Evolutionary conservation across 352 stramenopile genomes (phyloP), one percentile per base, ranked within the genome.

Genomic region (Phytopythium delawarense): DNA sequence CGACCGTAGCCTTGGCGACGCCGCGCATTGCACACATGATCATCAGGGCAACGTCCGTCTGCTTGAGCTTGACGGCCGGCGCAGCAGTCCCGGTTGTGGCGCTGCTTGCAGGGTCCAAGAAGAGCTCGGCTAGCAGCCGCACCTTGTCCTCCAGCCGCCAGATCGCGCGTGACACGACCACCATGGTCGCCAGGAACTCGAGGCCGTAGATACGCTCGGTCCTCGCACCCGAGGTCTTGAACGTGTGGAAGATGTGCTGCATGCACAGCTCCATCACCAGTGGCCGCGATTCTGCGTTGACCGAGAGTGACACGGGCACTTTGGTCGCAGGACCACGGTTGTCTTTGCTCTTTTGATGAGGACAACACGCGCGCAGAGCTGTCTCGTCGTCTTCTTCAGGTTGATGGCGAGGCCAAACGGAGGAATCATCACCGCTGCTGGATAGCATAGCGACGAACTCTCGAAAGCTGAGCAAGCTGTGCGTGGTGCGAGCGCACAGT

Each of bases 231-330:
- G 62, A 53, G 18, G 63, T 34, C 34, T 68, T 66, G 37, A 88
- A 82, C n/a, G 78, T 83, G 11, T 75, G 54, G 63, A 91, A 91
- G 7, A 88, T 57, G 63, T 91, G 79, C 48, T 85, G 75, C n/a
- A 91, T 25, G 25, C 77, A 67, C 21, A 78, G 70, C 54, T 88
- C 79, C 50, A 88, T 25, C 46, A 88, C 59, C 39, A 70, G 12
- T 48, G 71, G 67, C 40, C 64, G 15, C 25, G 59, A 49, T 49
- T 61, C 57, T 5, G 11, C 1, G n/a, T 28, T 8, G 15, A 7
- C 3, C 2, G 35, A 15, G 13, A 48, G 16, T 5, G 35, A 49
- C 3, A 48, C 13, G 21, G 32, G 53, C 3, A 59, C 53, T 20
- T 18, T 42, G 15, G 53, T 48, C 34, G 21, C 21, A 1, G 46